phyloP scores from a whole-genome alignment of 208 protist species.

The Acanthamoeba triangularis region DNA sequence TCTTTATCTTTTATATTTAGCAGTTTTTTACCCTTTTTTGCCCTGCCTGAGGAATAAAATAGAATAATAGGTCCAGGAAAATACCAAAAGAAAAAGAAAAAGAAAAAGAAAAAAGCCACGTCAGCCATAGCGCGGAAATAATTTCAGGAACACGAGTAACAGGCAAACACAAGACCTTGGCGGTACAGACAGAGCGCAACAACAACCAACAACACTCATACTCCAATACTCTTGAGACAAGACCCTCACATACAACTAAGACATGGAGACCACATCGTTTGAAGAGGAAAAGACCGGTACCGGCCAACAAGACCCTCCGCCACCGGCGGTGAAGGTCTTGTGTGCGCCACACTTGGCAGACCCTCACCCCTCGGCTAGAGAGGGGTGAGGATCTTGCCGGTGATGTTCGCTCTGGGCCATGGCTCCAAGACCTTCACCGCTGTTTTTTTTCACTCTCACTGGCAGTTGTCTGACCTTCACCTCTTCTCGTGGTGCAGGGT shows the following conservation, averaged over 20 bases:
- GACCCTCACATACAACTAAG: not conserved
- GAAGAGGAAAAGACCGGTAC: constrained; percentile 11
- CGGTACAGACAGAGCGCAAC: not conserved
- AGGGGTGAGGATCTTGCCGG: not conserved
- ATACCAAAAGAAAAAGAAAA: not conserved
- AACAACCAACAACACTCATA: not conserved
- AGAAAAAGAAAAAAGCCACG: not conserved
- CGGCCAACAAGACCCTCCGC: not conserved
- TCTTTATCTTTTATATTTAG: too few relatives aligned
- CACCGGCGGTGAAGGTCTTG: not conserved
- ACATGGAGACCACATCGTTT: not conserved
- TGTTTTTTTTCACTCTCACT: not conserved
- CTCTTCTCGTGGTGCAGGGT: not conserved
- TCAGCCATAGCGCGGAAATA: too few relatives aligned
- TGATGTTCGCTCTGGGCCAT: not conserved
- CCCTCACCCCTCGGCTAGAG: too few relatives aligned
- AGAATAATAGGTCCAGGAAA: too few relatives aligned
- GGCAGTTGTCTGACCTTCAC: not conserved
- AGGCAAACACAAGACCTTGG: not conserved
- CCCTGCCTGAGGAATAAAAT: too few relatives aligned
- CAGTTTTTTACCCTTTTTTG: too few relatives aligned
- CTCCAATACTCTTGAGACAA: not conserved
- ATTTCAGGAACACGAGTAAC: too few relatives aligned
- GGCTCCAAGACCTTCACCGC: not conserved
- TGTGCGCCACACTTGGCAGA: too few relatives aligned